Percentiles rank a stretch among this genome's conserved stretches.
Evolutionary conservation across 2,329 filamentous ascomycete species (phyloP).

Genomic region (Cladobotryum mycophilum): DNA sequence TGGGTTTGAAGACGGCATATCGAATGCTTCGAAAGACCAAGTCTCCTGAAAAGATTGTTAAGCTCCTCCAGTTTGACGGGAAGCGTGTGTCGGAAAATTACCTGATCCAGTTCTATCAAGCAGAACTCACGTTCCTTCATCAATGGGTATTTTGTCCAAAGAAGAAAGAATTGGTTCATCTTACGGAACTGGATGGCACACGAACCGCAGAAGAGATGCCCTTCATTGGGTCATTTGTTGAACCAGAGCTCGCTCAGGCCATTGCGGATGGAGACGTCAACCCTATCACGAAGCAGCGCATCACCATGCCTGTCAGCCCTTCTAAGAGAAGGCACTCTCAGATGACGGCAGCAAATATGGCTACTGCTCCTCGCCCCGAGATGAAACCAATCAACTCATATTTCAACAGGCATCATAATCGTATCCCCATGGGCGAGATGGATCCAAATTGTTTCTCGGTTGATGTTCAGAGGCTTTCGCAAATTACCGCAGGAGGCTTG

Average conservation of each 20-base stretch:
- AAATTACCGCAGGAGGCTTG: constrained; percentile 42
- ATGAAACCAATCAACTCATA: constrained; percentile 49
- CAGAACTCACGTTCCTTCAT: constrained; percentile 87
- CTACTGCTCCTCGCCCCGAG: constrained; percentile 19
- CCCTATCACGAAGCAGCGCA: constrained; percentile 75
- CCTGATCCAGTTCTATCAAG: constrained; percentile 71
- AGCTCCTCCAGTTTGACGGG: constrained; percentile 81
- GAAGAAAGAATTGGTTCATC: constrained; percentile 62
- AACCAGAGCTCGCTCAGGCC: constrained; percentile 60
- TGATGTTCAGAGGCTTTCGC: constrained; percentile 42
- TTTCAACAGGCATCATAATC: constrained; percentile 44
- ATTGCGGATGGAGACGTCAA: constrained; percentile 80
- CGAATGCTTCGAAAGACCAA: constrained; percentile 86
- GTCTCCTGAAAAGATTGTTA: constrained; percentile 73
- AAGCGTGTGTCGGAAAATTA: constrained; percentile 81
- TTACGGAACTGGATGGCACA: constrained; percentile 60
- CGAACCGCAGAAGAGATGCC: constrained; percentile 64
- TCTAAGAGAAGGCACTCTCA: constrained; percentile 38
- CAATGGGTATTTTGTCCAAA: constrained; percentile 89
- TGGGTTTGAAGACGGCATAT: constrained; percentile 92
- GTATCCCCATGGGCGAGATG: constrained; percentile 57
- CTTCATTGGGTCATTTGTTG: constrained; percentile 72
- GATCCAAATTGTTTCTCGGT: constrained; percentile 54
- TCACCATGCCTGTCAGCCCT: constrained; percentile 37
- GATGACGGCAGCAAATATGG: constrained; percentile 16